These are phyloP conservation scores for Cercospora zeae-maydis DNA, from an alignment of 2,329 filamentous ascomycete genomes.

Conservation along the genomic window DNA sequence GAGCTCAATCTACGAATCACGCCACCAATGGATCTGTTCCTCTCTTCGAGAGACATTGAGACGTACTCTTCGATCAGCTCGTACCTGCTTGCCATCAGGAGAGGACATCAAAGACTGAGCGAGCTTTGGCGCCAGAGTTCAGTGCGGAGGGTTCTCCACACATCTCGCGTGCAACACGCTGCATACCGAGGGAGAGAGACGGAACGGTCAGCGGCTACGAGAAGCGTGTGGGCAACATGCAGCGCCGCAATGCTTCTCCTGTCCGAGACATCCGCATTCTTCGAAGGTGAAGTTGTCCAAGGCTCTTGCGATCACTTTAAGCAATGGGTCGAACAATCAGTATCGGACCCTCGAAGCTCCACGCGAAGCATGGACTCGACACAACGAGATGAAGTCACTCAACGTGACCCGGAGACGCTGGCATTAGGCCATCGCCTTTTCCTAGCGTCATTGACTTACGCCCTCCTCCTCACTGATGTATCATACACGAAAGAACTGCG, in stretches of 20 bases:
- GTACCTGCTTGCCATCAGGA: slow-evolving; percentile 79
- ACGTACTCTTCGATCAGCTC: slow-evolving; percentile 82
- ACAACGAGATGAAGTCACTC: slow-evolving; percentile 18
- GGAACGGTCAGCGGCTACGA: slow-evolving; percentile 62
- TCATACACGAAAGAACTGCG: slow-evolving; percentile 64
- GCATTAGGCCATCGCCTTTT: slow-evolving; percentile 76
- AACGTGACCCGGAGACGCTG: slow-evolving; percentile 80
- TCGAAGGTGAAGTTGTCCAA: slow-evolving; percentile 84
- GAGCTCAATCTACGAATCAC: slow-evolving; percentile 67
- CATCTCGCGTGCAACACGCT: slow-evolving; percentile 49
- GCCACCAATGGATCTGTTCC: slow-evolving; percentile 81
- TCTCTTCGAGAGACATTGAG: slow-evolving; percentile 70
- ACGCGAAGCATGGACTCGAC: neutral
- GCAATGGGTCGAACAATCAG: slow-evolving; percentile 53
- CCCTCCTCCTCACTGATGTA: slow-evolving; percentile 62
- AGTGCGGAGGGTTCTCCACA: slow-evolving; percentile 69
- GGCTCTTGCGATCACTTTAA: slow-evolving; percentile 78
- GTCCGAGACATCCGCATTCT: slow-evolving; percentile 79
- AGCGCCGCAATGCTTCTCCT: slow-evolving; percentile 86
- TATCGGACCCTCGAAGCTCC: slow-evolving; percentile 3
- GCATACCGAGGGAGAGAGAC: slow-evolving; percentile 63
- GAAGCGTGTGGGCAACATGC: slow-evolving; percentile 84
- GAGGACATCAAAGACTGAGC: slow-evolving; percentile 79
- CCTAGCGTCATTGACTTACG: slow-evolving; percentile 63
- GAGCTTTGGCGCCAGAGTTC: slow-evolving; percentile 82